phyloP scores from a whole-genome alignment of 169 alveolate species.

The Plasmodium yoelii region DNA sequence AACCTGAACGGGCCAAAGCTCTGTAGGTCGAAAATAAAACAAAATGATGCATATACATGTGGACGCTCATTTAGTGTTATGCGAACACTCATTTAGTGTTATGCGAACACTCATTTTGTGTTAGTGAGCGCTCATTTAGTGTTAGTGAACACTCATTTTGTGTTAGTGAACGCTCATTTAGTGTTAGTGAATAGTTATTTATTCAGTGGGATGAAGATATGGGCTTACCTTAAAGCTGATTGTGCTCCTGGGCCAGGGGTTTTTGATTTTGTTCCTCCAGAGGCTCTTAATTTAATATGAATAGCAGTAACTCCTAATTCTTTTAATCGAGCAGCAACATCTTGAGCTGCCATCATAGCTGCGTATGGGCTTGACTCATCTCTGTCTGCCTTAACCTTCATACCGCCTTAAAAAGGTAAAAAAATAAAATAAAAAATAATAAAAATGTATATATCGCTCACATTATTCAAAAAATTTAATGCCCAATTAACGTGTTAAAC shows the following conservation, averaged over 20 bases:
- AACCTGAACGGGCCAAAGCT: constrained; percentile 99
- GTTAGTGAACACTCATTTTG: too few species aligned
- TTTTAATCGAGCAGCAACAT: constrained; percentile 96
- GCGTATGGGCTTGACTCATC: constrained; percentile 99
- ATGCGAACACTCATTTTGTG: too few species aligned
- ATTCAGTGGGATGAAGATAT: too few species aligned
- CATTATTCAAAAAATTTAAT: too few species aligned
- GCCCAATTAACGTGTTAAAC: too few species aligned
- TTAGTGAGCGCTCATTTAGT: too few species aligned
- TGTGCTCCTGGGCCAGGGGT: constrained; percentile 99
- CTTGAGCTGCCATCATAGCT: constrained; percentile 99
- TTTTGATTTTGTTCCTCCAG: constrained; percentile 97
- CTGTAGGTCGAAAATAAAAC: constrained; percentile 78
- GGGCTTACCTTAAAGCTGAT: constrained; percentile 93
- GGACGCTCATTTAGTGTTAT: neutral
- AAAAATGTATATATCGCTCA: too few species aligned
- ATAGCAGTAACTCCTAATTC: constrained; percentile 98
- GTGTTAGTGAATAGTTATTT: too few species aligned
- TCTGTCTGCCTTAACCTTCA: constrained; percentile 99
- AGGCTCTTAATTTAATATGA: constrained; percentile 99
- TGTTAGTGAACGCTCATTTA: too few species aligned
- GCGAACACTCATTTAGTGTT: neutral
- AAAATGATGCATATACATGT: constrained; percentile 20
- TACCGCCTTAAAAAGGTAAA: constrained; percentile 91
- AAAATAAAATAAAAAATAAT: neutral